A percentile compares a stretch with the other conserved stretches of the same genome.
phyloP scores from a whole-genome alignment of 495 filamentous ascomycete genomes.

The Penicillium daleae region DNA sequence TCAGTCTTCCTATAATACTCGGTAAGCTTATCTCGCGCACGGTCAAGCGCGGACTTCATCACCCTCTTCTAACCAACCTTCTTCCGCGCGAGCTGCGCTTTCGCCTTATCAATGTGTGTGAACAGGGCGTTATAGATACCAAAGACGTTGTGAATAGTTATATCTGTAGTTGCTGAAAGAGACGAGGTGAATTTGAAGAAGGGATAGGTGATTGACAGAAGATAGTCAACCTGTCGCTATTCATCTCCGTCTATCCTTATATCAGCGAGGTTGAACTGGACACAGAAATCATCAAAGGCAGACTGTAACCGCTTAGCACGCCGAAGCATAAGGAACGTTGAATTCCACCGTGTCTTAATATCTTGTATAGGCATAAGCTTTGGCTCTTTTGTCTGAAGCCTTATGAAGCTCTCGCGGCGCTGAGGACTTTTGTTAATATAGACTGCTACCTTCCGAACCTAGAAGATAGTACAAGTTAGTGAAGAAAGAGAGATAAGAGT shows the following conservation, averaged over 20 bases:
- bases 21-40: conserved; percentile 14
- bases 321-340: conserved; percentile 18
- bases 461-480: background rate
- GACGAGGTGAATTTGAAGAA: conserved; percentile 20
- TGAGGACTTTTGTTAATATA: conserved; percentile 10
- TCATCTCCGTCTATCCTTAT: conserved; percentile 17
- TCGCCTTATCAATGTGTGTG: conserved; percentile 11
- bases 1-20: conserved; percentile 24
- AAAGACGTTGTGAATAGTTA: conserved; percentile 24
- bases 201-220: conserved; percentile 15
- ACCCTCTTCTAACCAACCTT: conserved; percentile 14
- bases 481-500: background rate
- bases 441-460: conserved; percentile 3
- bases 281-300: conserved; percentile 16
- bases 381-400: conserved; percentile 16
- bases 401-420: conserved; percentile 1
- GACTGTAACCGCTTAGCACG: conserved; percentile 19
- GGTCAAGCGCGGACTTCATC: conserved; percentile 11
- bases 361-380: conserved; percentile 30
- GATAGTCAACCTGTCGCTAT: conserved; percentile 30
- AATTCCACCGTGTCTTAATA: conserved; percentile 13
- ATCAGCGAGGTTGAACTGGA: background rate
- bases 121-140: conserved; percentile 26
- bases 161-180: conserved; percentile 21
- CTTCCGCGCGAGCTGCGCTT: conserved; percentile 6